A percentile compares a stretch with the other conserved stretches of the same genome.
Evolutionary conservation across 208 protist genomes (phyloP).

Genomic region (Herpetomonas tarakana): DNA sequence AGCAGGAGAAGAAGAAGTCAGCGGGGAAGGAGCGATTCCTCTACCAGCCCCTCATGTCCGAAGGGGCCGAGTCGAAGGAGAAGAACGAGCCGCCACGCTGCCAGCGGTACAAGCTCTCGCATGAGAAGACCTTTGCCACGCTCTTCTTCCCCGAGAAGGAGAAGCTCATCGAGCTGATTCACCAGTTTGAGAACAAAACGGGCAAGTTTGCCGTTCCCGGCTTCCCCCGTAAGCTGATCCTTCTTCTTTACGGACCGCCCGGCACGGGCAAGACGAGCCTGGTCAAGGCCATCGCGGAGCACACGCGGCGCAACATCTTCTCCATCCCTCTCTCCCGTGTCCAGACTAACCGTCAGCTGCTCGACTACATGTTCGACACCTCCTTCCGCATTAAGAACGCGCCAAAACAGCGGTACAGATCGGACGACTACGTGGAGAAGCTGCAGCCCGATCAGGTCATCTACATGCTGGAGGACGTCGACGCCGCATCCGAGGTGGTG

Average conservation of each 20-base stretch:
- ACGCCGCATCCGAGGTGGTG: constrained; percentile 66
- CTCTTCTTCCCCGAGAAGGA: constrained; percentile 90
- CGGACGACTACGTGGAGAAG: constrained; percentile 9
- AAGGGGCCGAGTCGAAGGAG: constrained; percentile 2
- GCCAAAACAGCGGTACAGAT: constrained; percentile 6
- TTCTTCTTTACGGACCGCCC: constrained; percentile 93
- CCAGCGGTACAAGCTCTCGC: constrained; percentile 66
- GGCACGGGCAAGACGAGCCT: constrained; percentile 95
- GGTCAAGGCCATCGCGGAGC: constrained; percentile 84
- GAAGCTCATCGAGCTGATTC: constrained; percentile 70
- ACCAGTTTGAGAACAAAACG: constrained; percentile 69
- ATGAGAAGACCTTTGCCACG: constrained; percentile 85
- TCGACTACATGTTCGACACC: constrained; percentile 83
- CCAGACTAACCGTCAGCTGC: constrained; percentile 77
- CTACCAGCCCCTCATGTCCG: constrained; percentile 48
- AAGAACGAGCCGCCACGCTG: constrained; percentile 18
- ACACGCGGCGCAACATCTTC: constrained; percentile 80
- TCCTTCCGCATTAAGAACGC: constrained; percentile 43
- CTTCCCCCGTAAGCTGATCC: constrained; percentile 83
- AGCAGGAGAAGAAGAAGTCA: constrained; percentile 19
- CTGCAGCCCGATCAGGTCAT: constrained; percentile 65
- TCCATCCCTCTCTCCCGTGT: constrained; percentile 82
- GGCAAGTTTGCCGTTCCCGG: constrained; percentile 87
- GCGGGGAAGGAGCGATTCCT: constrained; percentile 49
- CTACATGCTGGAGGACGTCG: constrained; percentile 87